Evolutionary conservation across 768 basidiomycete species (phyloP).

Genomic region (Boletus fagicola): DNA sequence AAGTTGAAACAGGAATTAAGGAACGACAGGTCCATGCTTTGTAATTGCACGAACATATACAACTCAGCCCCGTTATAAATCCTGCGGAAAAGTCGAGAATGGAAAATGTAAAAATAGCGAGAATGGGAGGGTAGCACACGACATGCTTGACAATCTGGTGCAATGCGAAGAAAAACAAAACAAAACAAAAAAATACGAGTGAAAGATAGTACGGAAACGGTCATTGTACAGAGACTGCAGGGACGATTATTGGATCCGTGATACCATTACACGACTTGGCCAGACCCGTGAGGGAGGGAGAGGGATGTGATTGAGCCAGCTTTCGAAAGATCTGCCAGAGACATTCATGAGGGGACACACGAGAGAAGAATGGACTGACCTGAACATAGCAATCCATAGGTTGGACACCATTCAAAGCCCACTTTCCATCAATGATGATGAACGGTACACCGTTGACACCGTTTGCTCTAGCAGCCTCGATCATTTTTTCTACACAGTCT

Average conservation of each 20-base stretch:
- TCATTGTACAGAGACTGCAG: slow-evolving; percentile 27
- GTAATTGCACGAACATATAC: slow-evolving; percentile 12
- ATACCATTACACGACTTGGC: slow-evolving; percentile 19
- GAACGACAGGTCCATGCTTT: slow-evolving; percentile 14
- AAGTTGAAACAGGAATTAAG: slow-evolving; percentile 11
- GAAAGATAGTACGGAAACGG: neutral
- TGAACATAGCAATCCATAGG: slow-evolving; percentile 39
- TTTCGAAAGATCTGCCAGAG: slow-evolving; percentile 32
- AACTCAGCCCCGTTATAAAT: slow-evolving; percentile 14
- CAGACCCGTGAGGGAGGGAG: slow-evolving; percentile 1
- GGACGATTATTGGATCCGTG: slow-evolving; percentile 19
- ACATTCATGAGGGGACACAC: neutral
- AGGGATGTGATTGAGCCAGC: slow-evolving; percentile 22
- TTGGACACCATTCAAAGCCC: slow-evolving; percentile 47
- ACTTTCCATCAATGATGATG: slow-evolving; percentile 46
- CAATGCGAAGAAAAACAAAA: slow-evolving; percentile 1
- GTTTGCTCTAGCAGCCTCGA: slow-evolving; percentile 39
- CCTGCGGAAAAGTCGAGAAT: slow-evolving; percentile 20
- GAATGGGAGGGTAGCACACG: slow-evolving; percentile 9
- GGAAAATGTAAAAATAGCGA: slow-evolving; percentile 14
- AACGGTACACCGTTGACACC: slow-evolving; percentile 54
- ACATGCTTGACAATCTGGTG: slow-evolving; percentile 18
- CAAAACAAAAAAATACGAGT: neutral
- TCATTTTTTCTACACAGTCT: slow-evolving; percentile 41
- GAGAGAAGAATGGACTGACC: slow-evolving; percentile 24